Percentiles rank a stretch among this genome's conserved stretches.
Conservation (phyloP, 2,329 filamentous ascomycete species). For the Emericellopsis cladophorae region DNA sequence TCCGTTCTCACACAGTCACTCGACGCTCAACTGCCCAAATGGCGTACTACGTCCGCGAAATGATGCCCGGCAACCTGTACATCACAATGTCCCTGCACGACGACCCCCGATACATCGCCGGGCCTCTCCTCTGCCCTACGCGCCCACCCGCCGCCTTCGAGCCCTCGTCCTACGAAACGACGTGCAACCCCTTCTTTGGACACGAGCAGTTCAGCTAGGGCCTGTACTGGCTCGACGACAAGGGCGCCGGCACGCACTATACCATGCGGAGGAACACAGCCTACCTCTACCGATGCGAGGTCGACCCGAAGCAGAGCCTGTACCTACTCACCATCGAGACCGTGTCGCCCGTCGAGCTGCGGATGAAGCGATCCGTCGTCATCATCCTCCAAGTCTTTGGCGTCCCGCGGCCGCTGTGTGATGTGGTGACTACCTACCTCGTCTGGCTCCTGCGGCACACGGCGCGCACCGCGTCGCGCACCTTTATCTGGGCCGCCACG, state of each 20-base stretch:
- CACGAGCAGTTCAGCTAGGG: slow-evolving; percentile 21
- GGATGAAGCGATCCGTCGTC: slow-evolving; percentile 14
- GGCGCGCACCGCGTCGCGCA: slow-evolving; percentile 10
- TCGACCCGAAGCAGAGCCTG: neutral
- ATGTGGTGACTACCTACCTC: slow-evolving; percentile 14
- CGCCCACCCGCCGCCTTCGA: slow-evolving; percentile 5
- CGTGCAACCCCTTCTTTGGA: slow-evolving; percentile 7
- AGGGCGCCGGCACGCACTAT: slow-evolving; percentile 14
- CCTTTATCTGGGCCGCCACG: slow-evolving; percentile 16
- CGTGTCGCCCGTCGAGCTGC: neutral
- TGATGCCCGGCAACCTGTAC: slow-evolving; percentile 1
- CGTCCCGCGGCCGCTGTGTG: slow-evolving; percentile 7
- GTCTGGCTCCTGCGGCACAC: slow-evolving; percentile 16
- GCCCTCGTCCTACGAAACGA: slow-evolving; percentile 8
- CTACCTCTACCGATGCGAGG: too few relatives aligned
- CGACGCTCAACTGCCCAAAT: neutral
- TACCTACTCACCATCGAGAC: neutral
- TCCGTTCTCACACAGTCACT: too few relatives aligned
- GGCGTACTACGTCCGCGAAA: neutral
- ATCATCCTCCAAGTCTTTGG: slow-evolving; percentile 16
- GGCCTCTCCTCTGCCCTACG: too few relatives aligned
- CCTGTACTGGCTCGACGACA: slow-evolving; percentile 18
- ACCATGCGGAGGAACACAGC: slow-evolving; percentile 2
- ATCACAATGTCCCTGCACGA: slow-evolving; percentile 1
- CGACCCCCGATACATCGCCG: neutral